These are phyloP conservation scores for Aspergillus intermedius DNA, from an alignment of 2,329 filamentous ascomycete genomes.

Conservation along the genomic window DNA sequence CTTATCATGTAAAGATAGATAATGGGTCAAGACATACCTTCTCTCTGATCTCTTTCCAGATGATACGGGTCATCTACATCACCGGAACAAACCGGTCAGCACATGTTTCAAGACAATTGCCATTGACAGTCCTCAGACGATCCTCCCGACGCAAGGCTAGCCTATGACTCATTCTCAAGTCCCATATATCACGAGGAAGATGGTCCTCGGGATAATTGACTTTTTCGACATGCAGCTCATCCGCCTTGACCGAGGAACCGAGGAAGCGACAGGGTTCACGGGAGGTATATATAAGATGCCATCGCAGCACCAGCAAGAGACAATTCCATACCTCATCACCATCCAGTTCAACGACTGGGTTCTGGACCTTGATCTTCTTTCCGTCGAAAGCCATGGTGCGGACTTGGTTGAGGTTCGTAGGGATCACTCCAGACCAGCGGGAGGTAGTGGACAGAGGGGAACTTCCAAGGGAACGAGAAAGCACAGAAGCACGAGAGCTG, in stretches of 20 bases:
- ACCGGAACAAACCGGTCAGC: slow-evolving; percentile 13
- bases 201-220: slow-evolving; percentile 18
- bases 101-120: slow-evolving; percentile 4
- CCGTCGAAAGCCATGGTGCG: slow-evolving; percentile 44
- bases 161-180: no score
- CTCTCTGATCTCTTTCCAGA: slow-evolving; percentile 99
- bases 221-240: slow-evolving; percentile 18
- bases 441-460: slow-evolving; percentile 18
- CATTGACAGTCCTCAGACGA: no score
- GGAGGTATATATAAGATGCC: background rate
- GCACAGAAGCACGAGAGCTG: slow-evolving; percentile 19
- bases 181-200: background rate
- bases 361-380: slow-evolving; percentile 98
- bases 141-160: no score
- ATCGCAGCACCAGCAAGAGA: slow-evolving; percentile 4
- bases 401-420: slow-evolving; percentile 27
- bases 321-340: slow-evolving; percentile 55
- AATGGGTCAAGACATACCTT: slow-evolving; percentile 47
- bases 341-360: slow-evolving; percentile 95
- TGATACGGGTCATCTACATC: slow-evolving; percentile 87
- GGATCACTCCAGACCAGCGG: slow-evolving; percentile 25
- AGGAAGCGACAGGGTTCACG: background rate
- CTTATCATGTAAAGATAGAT: no score
- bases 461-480: slow-evolving; percentile 16
- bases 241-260: background rate